Base-by-base conservation (phyloP, 306 rosid species). In the Echinosophora koreensis region DNA sequence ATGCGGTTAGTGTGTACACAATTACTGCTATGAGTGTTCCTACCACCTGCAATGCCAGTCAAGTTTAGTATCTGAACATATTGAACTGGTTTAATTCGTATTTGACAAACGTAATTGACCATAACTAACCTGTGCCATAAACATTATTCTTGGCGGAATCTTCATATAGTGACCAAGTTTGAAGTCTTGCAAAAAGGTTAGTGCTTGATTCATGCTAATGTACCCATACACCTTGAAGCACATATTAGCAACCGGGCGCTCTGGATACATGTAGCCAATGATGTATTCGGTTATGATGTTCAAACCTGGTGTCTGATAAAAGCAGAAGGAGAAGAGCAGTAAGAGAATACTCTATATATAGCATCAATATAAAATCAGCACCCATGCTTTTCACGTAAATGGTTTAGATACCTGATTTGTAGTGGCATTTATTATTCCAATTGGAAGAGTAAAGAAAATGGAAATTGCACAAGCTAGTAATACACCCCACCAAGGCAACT, bases 121-220 rank as follows among this genome's bases (percentile, higher is more conserved):
- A 49, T 32, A 78, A 63, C 73, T 59, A 16, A 93, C 98, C 90
- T 94, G 98, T 34, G 93, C 97, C 88, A 88, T 84, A 83, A 94
- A 94, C 98, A 92, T 94, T 49, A 91, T 72, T 80, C 96, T 87
- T 17, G 97, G 97, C 14, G 98, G 98, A 88, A 94, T 92, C 84
- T 94, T 94, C 98, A 94, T 92, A 71, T 94, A 94, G 80, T 92
- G 98, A 30, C 97, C 98, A 13, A 94, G 97, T 86, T 94, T 92
- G 49, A 90, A 92, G 81, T 94, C 98, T 37, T 17, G 49, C 67
- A 94, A 27, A 69, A 94, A 94, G 27, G 84, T 77, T 8, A 92
- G 78, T 69, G 93, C 97, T 87, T 94, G 98, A 28, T 63, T 1
- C 96, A 92, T 90, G 82, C 98, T 94, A 66, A 90, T 94, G 86